A percentile compares a stretch with the other conserved stretches of the same genome.
Evolutionary conservation across 108 stramenopile genomes (phyloP).

Genomic region (Nitzschia sp.): DNA sequence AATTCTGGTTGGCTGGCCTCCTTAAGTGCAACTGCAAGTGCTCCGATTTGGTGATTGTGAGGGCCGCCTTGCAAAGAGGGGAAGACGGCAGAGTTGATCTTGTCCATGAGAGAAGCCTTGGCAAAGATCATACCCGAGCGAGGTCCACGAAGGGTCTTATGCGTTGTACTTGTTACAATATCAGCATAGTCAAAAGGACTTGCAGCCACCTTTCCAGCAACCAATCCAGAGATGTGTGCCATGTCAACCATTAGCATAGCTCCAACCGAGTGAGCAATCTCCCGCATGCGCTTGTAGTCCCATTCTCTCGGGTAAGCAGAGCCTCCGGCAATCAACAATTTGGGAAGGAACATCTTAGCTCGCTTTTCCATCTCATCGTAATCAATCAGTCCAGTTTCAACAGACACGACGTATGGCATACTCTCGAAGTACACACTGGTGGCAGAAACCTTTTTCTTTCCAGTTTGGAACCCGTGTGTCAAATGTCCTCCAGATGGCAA

Average conservation of each 20-base stretch:
- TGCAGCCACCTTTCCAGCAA: constrained; percentile 86
- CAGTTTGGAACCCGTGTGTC: constrained; percentile 98
- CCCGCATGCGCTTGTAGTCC: constrained; percentile 95
- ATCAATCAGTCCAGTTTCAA: constrained; percentile 94
- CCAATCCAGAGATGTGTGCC: constrained; percentile 99
- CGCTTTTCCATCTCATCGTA: constrained; percentile 93
- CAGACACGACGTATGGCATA: constrained; percentile 96
- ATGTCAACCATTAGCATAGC: constrained; percentile 98
- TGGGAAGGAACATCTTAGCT: constrained; percentile 97
- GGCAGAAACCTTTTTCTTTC: constrained; percentile 96
- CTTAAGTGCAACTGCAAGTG: constrained; percentile 94
- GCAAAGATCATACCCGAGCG: constrained; percentile 99
- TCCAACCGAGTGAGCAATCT: constrained; percentile 96
- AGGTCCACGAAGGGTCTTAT: constrained; percentile 99
- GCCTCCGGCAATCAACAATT: constrained; percentile 96
- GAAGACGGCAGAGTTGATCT: constrained; percentile 96
- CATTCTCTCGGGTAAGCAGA: constrained; percentile 99
- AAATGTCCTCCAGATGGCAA: constrained; percentile 98
- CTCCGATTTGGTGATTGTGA: constrained; percentile 98
- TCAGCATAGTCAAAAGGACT: constrained; percentile 96
- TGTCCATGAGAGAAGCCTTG: constrained; percentile 82
- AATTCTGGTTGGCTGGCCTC: constrained; percentile 93
- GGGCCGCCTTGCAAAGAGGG: constrained; percentile 99
- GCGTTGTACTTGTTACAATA: constrained; percentile 99
- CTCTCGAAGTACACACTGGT: constrained; percentile 99